phyloP scores from a whole-genome alignment of 2,329 filamentous ascomycete genomes.

The Dothideomycetes sp. region DNA sequence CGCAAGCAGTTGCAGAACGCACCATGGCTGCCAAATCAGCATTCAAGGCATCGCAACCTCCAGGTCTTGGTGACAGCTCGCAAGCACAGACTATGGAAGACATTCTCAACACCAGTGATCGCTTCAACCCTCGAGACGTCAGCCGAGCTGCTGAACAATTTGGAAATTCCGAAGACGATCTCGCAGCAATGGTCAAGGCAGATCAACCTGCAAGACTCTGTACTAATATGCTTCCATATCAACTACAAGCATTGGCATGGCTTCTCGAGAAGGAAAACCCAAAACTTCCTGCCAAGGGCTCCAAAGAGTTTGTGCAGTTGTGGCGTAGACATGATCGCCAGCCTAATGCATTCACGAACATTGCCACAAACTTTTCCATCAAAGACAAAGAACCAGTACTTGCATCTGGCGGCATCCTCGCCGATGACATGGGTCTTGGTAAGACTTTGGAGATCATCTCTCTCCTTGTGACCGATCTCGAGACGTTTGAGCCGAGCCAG shows the following conservation, averaged over 20 bases:
- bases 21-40: constrained; percentile 15
- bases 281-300: constrained; percentile 48
- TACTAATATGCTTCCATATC: constrained; percentile 68
- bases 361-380: constrained; percentile 59
- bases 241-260: constrained; percentile 73
- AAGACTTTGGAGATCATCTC: constrained; percentile 84
- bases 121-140: constrained; percentile 57
- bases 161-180: constrained; percentile 58
- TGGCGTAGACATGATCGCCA: constrained; percentile 52
- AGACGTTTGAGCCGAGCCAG: constrained; percentile 15
- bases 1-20: constrained; percentile 21
- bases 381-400: constrained; percentile 50
- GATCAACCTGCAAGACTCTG: constrained; percentile 56
- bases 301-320: constrained; percentile 60
- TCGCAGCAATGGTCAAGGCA: constrained; percentile 64
- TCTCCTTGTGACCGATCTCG: constrained; percentile 54
- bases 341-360: constrained; percentile 49
- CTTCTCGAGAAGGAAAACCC: constrained; percentile 69
- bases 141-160: constrained; percentile 60
- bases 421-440: constrained; percentile 87
- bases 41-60: constrained; percentile 14
- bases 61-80: constrained; percentile 22
- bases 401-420: constrained; percentile 73
- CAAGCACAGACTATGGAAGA: constrained; percentile 48
- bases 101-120: constrained; percentile 56